Evolutionary conservation across 1,284 basidiomycete genomes (phyloP), one percentile per base, ranked within the genome.

Genomic region (Heterobasidion parviporum): DNA sequence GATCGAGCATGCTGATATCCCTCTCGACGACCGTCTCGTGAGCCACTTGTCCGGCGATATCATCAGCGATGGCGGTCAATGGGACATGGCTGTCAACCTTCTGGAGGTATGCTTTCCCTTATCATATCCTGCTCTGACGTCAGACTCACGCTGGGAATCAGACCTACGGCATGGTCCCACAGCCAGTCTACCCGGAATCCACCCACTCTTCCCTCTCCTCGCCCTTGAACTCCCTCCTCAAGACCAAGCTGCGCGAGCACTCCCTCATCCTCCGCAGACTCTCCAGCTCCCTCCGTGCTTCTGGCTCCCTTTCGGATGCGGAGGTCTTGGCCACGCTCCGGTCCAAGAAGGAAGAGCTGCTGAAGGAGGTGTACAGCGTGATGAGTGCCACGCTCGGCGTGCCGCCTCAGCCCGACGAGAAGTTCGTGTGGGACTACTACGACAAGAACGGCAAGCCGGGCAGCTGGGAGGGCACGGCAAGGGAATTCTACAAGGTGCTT

Each of bases 41-140:
- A 81, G 77, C 50, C 87, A 88, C 73, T 80, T 98, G 53, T 82
- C 89, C 33, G 68, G 72, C 12, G 86, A 88, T 54, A 90, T 92
- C 33, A 86, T 95, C 67, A 87, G 83, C 63, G 95, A 98, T 67
- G 95, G 95, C 48, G 94, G 94, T 8, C 92, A 96, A 70, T 95
- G 88, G 85, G 94, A 97, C 68, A 98, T 97, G 94, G 87, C 83
- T 0, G 88, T 93, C 63, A 96, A 96, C 69, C 71, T 97, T 34
- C 74, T 96, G 32, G 79, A 83, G 75, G 81, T 81, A 55, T 20
- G 69, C 62, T 15, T 36, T 12, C 50, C 45, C 52, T 46, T n/a
- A 50, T 14, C 38, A 10, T n/a, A 10, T 41, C 20, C 10, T 56
- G 46, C 16, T 18, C 35, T n/a, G 26, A 14, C 38, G 46, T 45